Base-by-base conservation (phyloP, 2,329 filamentous ascomycete species). In the Cylindrodendrum hubeiense region DNA sequence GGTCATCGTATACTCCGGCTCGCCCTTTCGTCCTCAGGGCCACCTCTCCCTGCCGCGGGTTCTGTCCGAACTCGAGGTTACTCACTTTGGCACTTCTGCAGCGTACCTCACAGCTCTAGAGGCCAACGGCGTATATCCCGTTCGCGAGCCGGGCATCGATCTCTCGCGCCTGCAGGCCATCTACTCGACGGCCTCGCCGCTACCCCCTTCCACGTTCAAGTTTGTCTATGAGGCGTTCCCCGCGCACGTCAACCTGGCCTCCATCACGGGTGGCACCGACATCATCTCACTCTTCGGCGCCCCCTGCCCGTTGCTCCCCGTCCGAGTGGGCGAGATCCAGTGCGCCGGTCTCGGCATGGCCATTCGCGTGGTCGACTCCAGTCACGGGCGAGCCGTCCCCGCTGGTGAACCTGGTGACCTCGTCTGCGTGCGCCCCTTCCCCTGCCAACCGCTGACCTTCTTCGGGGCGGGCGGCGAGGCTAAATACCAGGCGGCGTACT, bases 271-370 rank as follows among this genome's bases (percentile, higher is more conserved):
- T 39, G 96, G 95, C 53, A 98, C 95, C 3, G 96, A 99, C 77
- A 98, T 98, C 73, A 93, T 98, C 69, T 97, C 95, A 1, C 88
- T 98, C 34, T 99, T 98, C 75, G 95, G 95, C 46, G 91, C 93
- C 0, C 93, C 94, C 0, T 95, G 91, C 60, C 91, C 92, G 0
- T 84, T 95, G 4, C 83, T 93, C 1, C 92, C 93, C 1, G 92
- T 95, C 21, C 84, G 89, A 68, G 84, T 84, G 2, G 93, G 93
- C 24, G 90, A 94, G 76, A 93, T 95, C 51, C 93, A 95, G 78
- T 93, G 91, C 66, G 88, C 90, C 10, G 92, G 91, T 5, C 86
- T 95, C 3, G 93, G 92, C 21, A 95, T 95, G 92, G 90, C 91
- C n/a, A 88, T 95, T 63, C 80, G 79, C 26, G 86, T 88, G 3